Evolutionary conservation across 495 filamentous ascomycete species (phyloP), one percentile per base, ranked within the genome.

Genomic region (Cercophora samala): DNA sequence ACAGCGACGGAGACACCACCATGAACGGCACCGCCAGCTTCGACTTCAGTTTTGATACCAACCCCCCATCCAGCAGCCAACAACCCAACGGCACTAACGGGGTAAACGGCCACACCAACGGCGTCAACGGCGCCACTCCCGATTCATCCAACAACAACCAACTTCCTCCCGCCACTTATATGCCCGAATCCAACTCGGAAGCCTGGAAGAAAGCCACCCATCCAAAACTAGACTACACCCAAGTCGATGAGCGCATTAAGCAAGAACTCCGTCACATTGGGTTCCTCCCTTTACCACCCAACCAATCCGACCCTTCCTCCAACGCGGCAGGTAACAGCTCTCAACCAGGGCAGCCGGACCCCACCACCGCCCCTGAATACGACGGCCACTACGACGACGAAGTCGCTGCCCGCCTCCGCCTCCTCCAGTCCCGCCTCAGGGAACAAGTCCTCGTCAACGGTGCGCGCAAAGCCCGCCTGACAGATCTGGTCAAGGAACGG

Each of bases 381-480:
- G 91, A 95, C 74, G 90, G 88, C 4, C 90, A 96, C 79, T 90
- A 88, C 71, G 95, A 99, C 76, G 96, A 99, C 75, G 96, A 97
- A 71, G 89, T 98, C 58, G 91, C 92, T 18, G 93, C 92, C 62
- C 91, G 95, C 13, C 80, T 98, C 37, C 91, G 95, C 26, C 85
- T 89, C 51, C 84, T 99, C 0, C 95, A 99, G 72, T 80, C 83
- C 58, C 88, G 93, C 60, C 86, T 99, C 1, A 88, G 90, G 72
- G 88, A 92, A 54, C 88, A 92, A 72, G 88, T 88, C 67, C 86
- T 97, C 56, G 77, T 90, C 70, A 98, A 98, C 78, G 94, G 93
- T 58, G 92, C 95, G 0, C 87, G 92, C 68, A 98, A 97, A 75
- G 85, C 90, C 5, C 84, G 94, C 18, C 84, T 99, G 11, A 85